These are phyloP conservation scores for Apiospora hydei DNA, from an alignment of 2,329 filamentous ascomycete genomes.

Conservation along the genomic window DNA sequence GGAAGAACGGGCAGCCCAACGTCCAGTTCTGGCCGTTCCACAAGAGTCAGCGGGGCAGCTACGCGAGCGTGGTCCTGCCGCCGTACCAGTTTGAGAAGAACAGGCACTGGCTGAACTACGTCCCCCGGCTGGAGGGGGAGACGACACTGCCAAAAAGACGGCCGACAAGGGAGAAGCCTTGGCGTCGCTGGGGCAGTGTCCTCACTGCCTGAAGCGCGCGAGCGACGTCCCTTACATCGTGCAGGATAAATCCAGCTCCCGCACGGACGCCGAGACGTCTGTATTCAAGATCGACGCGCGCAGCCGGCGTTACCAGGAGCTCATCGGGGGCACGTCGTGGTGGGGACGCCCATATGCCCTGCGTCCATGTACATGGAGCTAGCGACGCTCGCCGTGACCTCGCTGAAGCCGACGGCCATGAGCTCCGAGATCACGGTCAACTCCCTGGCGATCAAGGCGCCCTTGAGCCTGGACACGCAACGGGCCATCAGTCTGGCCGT, in stretches of 20 bases:
- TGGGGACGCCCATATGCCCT: neutral
- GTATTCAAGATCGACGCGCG: neutral
- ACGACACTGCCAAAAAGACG: neutral
- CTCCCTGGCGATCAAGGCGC: neutral
- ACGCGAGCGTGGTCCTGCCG: neutral
- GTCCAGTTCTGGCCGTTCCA: conserved; percentile 27
- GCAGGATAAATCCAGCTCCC: neutral
- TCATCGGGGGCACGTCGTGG: neutral
- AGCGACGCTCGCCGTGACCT: neutral
- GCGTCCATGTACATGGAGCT: conserved; percentile 12
- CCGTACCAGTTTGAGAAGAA: neutral
- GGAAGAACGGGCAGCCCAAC: conserved; percentile 13
- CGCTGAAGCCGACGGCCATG: neutral
- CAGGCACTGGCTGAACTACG: neutral
- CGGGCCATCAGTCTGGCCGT: neutral
- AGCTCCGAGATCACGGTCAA: neutral
- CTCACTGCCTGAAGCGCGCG: neutral
- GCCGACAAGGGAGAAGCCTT: neutral
- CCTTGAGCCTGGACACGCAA: neutral
- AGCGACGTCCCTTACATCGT: neutral
- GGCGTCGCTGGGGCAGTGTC: neutral
- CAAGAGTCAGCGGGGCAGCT: neutral
- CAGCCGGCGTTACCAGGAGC: neutral
- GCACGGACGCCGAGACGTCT: neutral
- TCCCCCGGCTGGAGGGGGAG: neutral